These are phyloP conservation scores for Saccharomycopsis fermentans DNA, from an alignment of 805 yeast species.

Conservation along the genomic window DNA sequence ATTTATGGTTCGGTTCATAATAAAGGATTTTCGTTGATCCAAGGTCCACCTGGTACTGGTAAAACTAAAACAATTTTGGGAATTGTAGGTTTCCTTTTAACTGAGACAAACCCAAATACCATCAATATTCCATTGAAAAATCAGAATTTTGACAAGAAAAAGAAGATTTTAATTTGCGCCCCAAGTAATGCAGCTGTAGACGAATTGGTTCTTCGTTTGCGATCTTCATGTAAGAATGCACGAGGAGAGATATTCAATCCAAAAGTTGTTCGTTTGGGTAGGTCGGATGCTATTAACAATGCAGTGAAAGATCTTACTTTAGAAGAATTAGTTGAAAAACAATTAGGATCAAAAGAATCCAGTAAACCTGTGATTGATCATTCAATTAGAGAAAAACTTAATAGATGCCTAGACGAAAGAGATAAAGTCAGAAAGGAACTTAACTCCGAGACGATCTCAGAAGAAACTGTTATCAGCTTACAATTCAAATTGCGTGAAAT, in stretches of 20 bases:
- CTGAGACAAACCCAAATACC: conserved; percentile 27
- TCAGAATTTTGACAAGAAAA: conserved; percentile 25
- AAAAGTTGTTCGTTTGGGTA: conserved; percentile 73
- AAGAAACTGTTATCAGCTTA: conserved; percentile 34
- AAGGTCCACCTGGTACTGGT: conserved; percentile 99
- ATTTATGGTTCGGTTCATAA: conserved; percentile 59
- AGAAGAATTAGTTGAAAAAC: conserved; percentile 73
- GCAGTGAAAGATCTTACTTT: conserved; percentile 75
- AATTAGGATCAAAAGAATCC: conserved; percentile 33
- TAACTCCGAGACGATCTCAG: conserved; percentile 26
- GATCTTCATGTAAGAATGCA: conserved; percentile 54
- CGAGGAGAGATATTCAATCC: conserved; percentile 48
- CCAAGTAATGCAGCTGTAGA: conserved; percentile 99
- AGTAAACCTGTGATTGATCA: conserved; percentile 34
- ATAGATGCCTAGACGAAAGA: conserved; percentile 45
- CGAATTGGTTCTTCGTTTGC: conserved; percentile 77
- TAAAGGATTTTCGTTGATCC: conserved; percentile 81
- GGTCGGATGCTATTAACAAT: conserved; percentile 77
- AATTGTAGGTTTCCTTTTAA: conserved; percentile 67
- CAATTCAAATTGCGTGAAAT: conserved; percentile 45
- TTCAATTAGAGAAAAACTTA: conserved; percentile 40
- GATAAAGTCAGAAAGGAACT: conserved; percentile 39
- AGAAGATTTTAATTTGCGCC: conserved; percentile 81
- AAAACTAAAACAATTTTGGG: conserved; percentile 95
- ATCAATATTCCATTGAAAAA: conserved; percentile 26